Conservation (phyloP, 768 basidiomycete genomes). For the Cystobasidium tubakii region DNA sequence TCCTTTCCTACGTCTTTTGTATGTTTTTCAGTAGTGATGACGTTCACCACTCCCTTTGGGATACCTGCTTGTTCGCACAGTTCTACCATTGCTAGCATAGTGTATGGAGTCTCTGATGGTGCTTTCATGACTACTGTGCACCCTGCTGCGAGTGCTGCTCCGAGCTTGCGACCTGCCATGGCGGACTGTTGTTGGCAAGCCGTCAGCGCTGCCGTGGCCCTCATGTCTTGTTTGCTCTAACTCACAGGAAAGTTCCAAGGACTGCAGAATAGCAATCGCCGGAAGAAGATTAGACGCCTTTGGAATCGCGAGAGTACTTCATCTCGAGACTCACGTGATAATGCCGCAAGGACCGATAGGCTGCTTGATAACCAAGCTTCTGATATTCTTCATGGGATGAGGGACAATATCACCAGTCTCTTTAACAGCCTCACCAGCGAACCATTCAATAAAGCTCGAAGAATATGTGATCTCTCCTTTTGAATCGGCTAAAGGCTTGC, state of each 20-base stretch:
- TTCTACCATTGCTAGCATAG: constrained; percentile 85
- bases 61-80: constrained; percentile 81
- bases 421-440: constrained; percentile 86
- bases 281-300: too few relatives aligned
- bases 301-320: too few relatives aligned
- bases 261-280: background rate
- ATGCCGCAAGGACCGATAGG: constrained; percentile 56
- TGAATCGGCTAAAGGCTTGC: constrained; percentile 77
- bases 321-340: constrained; percentile 43
- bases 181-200: constrained; percentile 37
- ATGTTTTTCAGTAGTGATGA: constrained; percentile 80
- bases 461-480: constrained; percentile 83
- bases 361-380: constrained; percentile 89
- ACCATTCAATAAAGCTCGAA: constrained; percentile 40
- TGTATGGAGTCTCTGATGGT: constrained; percentile 92
- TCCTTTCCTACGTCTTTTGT: constrained; percentile 83
- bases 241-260: constrained; percentile 81
- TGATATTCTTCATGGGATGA: constrained; percentile 60
- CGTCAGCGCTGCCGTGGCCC: background rate
- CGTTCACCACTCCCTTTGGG: constrained; percentile 89
- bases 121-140: constrained; percentile 67
- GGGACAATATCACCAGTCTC: constrained; percentile 90
- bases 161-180: constrained; percentile 74
- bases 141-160: constrained; percentile 86
- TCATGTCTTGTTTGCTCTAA: too few relatives aligned